Base-by-base conservation (phyloP, 345 rosid species). In the Erodium maritimum region DNA sequence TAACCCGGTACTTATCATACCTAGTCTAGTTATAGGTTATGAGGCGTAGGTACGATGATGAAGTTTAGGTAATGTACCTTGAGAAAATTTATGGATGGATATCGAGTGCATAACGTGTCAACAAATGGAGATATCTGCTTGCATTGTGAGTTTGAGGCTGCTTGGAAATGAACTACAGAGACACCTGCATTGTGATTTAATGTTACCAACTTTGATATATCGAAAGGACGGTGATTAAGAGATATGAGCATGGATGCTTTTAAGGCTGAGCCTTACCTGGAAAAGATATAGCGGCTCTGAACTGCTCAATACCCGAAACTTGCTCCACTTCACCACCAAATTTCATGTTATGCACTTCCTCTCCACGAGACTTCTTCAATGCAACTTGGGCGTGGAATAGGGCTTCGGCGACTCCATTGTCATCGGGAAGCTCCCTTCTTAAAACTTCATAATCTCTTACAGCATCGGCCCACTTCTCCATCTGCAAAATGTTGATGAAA, bases 251-350 rank as follows among this genome's bases (percentile, higher is more conserved):
- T 29, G 37, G 37, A 29, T 29, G 4, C 37, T 29, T 29, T 29
- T 29, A 11, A 11, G 37, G 37, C 8, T 5, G 9, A 29, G 37
- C 37, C 64, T 69, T 55, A 87, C 99, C 91, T 4, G 91, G 87
- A 48, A 82, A 74, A 56, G 93, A 83, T 55, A 90, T 51, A 51
- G 95, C 95, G 60, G 90, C 88, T 74, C 67, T 81, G 67, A 94
- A 85, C 78, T 83, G 95, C 67, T 85, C 95, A 59, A 80, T 74
- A 45, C 80, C 80, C 29, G 62, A 63, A 17, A 84, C 81, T 68
- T 82, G 79, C 78, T 90, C 99, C 51, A 94, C 99, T 70, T 87
- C 96, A 58, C 97, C 94, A 21, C 97, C 96, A 65, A 94, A 94
- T 71, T 94, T 85, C 96, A 94, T 75, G 74, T 94, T 87, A 61